These are phyloP conservation scores for Striga asiatica DNA, from an alignment of 257 asterid genomes.

Conservation along the genomic window DNA sequence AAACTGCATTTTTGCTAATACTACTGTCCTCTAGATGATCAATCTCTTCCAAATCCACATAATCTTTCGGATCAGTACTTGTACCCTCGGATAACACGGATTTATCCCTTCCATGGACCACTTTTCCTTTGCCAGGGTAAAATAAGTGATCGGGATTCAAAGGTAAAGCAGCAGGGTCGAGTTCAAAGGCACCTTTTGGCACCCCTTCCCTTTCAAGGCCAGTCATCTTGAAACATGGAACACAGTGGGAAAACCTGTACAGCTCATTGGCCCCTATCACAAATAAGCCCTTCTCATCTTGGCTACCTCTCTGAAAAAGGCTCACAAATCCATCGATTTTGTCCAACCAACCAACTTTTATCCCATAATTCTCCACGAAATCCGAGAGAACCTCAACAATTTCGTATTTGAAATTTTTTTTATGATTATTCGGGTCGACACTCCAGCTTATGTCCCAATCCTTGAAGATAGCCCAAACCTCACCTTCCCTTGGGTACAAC, in stretches of 20 bases:
- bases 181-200: constrained; percentile 46
- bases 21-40: constrained; percentile 21
- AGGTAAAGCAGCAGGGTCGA: constrained; percentile 42
- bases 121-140: constrained; percentile 22
- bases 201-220: constrained; percentile 40
- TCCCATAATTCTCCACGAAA: constrained; percentile 21
- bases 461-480: constrained; percentile 49
- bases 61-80: constrained; percentile 14
- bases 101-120: constrained; percentile 4
- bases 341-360: constrained; percentile 33
- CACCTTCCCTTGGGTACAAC: constrained; percentile 46
- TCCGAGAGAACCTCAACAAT: constrained; percentile 48
- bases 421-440: constrained; percentile 20
- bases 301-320: constrained; percentile 33
- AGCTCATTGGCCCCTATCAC: constrained; percentile 22
- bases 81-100: background rate
- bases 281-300: constrained; percentile 6
- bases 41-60: constrained; percentile 11
- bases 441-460: constrained; percentile 46
- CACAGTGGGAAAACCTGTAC: constrained; percentile 39
- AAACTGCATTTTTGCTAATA: constrained; percentile 9
- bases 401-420: constrained; percentile 30
- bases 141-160: constrained; percentile 23
- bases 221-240: constrained; percentile 35
- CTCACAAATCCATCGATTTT: constrained; percentile 41